Conservation (phyloP, 345 rosid genomes). For the Pugionium cornutum region DNA sequence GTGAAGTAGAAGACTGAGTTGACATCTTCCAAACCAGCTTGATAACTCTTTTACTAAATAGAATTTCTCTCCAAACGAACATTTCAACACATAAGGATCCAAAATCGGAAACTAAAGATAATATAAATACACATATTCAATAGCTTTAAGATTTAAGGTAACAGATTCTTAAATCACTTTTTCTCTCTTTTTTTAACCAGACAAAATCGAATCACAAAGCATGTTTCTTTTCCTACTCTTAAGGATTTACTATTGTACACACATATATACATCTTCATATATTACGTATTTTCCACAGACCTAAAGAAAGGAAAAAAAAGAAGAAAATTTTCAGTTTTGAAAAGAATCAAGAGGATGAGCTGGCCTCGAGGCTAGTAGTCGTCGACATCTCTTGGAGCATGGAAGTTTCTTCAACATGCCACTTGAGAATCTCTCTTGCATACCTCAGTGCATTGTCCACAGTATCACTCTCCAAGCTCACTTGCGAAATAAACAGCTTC, state of each 20-base stretch:
- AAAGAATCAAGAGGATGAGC: constrained; percentile 47
- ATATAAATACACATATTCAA: no score
- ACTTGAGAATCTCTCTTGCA: constrained; percentile 62
- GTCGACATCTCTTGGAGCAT: constrained; percentile 45
- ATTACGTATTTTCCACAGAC: constrained; percentile 22
- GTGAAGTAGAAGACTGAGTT: constrained; percentile 66
- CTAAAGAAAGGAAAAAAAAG: background rate
- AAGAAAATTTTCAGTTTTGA: background rate
- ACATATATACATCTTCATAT: constrained; percentile 6
- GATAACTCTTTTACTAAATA: no score
- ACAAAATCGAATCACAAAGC: constrained; percentile 4
- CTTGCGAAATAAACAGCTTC: constrained; percentile 59
- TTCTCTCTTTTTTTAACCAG: background rate
- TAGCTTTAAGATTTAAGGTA: no score
- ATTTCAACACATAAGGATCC: no score
- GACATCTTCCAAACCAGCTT: constrained; percentile 97
- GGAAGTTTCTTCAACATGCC: constrained; percentile 50
- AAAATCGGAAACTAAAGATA: no score
- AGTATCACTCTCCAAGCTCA: constrained; percentile 60
- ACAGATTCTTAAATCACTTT: background rate
- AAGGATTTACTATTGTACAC: background rate
- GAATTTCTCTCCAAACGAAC: no score
- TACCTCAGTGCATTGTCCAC: constrained; percentile 62
- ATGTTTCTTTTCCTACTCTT: background rate
- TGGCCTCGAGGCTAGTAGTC: constrained; percentile 51